Base-by-base conservation (phyloP, 805 yeast species). In the Deakozyma indianensis region DNA sequence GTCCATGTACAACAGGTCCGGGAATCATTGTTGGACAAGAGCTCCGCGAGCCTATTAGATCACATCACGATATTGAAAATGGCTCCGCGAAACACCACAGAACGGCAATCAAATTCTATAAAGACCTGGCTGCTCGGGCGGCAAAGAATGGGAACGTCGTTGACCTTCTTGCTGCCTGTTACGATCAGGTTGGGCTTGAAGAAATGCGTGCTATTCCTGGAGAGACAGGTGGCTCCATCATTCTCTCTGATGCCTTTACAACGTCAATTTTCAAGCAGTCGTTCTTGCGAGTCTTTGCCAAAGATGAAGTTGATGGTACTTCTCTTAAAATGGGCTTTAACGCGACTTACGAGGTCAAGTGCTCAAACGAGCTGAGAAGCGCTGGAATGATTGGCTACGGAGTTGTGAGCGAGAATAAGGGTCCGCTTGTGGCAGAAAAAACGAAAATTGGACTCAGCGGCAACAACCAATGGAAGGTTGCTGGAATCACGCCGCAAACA, bases 241-340 rank as follows among this genome's bases (percentile, higher is more conserved):
- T 88, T 28, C 76, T 88, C 54, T 74, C 94, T 2, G 97, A 88
- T 69, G 86, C 96, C 9, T 88, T 88, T 68, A 84, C 94, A 38
- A 88, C 96, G 9, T 79, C 95, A 7, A 87, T 88, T 53, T 88
- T 88, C 71, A 86, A 85, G 61, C 94, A 88, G 64, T 81, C 95
- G 16, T 86, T 83, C 64, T 71, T 83, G 57, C 78, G 92, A 59
- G 68, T 84, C 52, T 87, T 85, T 66, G 70, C 74, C 53, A 83
- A 81, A 58, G 95, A 87, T 59, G 38, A 32, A 20, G 18, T 7
- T 20, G 78, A 73, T 32, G 86, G 80, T 42, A 94, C 92, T 38
- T 80, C 71, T 61, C 73, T 90, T 57, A 73, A 75, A 51, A 80
- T 80, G 78, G 94, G 88, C 23, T 81, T 83, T 68, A 83, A 80